These are phyloP conservation scores for Lentithecium fluviatile DNA, from an alignment of 495 filamentous ascomycete species.

Conservation along the genomic window DNA sequence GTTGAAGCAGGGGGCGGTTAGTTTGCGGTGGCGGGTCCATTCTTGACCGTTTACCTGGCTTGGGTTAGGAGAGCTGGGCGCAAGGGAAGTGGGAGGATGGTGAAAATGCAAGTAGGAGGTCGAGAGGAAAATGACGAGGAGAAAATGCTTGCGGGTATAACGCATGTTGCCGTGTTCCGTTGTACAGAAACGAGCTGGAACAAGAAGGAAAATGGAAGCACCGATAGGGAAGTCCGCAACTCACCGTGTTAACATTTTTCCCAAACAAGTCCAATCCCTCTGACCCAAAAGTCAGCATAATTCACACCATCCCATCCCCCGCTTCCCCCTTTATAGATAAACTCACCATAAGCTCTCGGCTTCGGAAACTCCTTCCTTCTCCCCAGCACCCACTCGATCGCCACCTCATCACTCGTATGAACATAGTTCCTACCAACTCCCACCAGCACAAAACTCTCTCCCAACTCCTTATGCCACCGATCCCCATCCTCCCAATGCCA, in stretches of 20 bases:
- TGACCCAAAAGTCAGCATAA: conserved; percentile 5
- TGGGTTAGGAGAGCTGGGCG: neutral
- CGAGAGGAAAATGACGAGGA: neutral
- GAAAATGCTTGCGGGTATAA: no score
- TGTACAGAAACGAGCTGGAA: neutral
- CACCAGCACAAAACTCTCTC: conserved; percentile 4
- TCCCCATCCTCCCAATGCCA: conserved; percentile 3
- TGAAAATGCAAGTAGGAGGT: neutral
- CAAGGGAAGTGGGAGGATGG: no score
- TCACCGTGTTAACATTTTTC: conserved; percentile 24
- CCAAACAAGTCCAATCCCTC: conserved; percentile 22
- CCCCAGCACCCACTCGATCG: neutral
- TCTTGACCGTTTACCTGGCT: conserved; percentile 25
- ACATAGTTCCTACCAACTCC: neutral
- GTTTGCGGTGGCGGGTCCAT: conserved; percentile 33
- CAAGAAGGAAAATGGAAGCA: neutral
- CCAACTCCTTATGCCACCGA: conserved; percentile 1
- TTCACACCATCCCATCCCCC: neutral
- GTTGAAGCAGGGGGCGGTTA: conserved; percentile 35
- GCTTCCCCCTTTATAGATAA: neutral
- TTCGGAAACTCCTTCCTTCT: conserved; percentile 25
- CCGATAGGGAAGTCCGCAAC: neutral
- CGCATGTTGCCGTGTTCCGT: no score
- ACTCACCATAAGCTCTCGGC: conserved; percentile 17
- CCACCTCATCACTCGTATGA: conserved; percentile 3